Base-by-base conservation (phyloP, 768 basidiomycete genomes). In the Mycena albidolilacea region DNA sequence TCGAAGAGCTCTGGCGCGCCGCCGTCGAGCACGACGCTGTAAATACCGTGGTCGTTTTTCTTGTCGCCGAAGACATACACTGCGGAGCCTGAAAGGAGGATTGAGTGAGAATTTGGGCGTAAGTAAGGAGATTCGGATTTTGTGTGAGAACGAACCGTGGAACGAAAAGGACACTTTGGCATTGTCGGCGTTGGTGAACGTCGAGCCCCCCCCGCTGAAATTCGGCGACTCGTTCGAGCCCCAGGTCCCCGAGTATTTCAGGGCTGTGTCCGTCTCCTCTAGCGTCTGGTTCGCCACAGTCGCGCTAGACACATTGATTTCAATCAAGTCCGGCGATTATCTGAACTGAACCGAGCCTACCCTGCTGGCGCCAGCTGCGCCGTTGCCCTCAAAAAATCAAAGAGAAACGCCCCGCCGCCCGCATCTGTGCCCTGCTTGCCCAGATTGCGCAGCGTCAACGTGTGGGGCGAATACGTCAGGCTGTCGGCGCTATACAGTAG, bases 1-100 rank as follows among this genome's bases (percentile, higher is more conserved):
- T 81, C 79, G 71, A 81, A 84, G 11, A 80, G 72, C 63, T 83
- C 76, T 14, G 82, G 74, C n/a, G 82, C 75, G 5, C 74, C 76
- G 59, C 78, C 77, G 75, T 88, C 87, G 6, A 88, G 78, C 8
- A 75, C 76, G 30, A 87, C 84, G 23, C 78, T 81, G 77, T 86
- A 89, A 9, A 83, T 75, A 0, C 88, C 82, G 69, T 89, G 87
- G 75, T 88, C 85, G 66, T 86, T 86, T 75, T 85, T 87, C 75
- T 87, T 87, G 79, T 88, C 87, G 3, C 88, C 87, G 48, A 86
- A 82, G 15, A 87, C 80, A 66, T 85, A 86, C 37, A 87, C 77
- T 0, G 85, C 84, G 23, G 86, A 86, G 50, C 85, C 86, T 87
- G 71, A 4, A 30, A 15, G 15, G 7, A 50, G 48, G 46, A 19